Conservation (phyloP, 2,329 filamentous ascomycete genomes). For the Penicillium digitatum region DNA sequence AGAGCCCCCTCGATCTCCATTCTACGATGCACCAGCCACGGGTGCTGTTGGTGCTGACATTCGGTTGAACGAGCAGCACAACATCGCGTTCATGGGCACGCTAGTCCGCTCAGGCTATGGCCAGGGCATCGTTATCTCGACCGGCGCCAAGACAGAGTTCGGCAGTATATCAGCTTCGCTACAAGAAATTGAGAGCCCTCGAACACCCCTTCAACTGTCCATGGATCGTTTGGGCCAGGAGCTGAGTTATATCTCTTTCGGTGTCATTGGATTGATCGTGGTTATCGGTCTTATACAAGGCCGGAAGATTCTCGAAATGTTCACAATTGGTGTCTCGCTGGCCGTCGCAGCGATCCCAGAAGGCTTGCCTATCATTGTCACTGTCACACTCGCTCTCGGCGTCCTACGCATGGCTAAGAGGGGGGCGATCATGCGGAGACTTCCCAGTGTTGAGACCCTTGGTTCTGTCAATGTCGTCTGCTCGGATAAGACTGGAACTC, state of each 20-base stretch:
- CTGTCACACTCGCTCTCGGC: slow-evolving; percentile 88
- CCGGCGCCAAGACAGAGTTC: slow-evolving; percentile 89
- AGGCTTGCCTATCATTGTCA: slow-evolving; percentile 95
- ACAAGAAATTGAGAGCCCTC: slow-evolving; percentile 89
- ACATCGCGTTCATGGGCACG: slow-evolving; percentile 98
- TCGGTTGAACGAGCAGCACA: slow-evolving; percentile 69
- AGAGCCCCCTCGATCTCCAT: slow-evolving; percentile 50
- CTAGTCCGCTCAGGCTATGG: slow-evolving; percentile 92
- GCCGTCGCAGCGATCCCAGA: slow-evolving; percentile 95
- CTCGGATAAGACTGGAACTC: slow-evolving; percentile 94
- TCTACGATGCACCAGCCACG: slow-evolving; percentile 56
- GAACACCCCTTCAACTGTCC: slow-evolving; percentile 87
- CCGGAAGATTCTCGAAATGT: slow-evolving; percentile 85
- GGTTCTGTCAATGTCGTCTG: slow-evolving; percentile 99
- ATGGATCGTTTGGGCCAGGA: slow-evolving; percentile 98
- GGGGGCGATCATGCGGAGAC: slow-evolving; percentile 88
- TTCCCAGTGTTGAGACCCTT: slow-evolving; percentile 95
- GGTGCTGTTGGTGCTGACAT: slow-evolving; percentile 62
- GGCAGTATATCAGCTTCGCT: slow-evolving; percentile 93
- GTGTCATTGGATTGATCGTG: slow-evolving; percentile 89
- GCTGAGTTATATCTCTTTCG: slow-evolving; percentile 93
- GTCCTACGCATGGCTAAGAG: slow-evolving; percentile 94
- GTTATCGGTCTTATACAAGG: slow-evolving; percentile 86
- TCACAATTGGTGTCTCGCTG: slow-evolving; percentile 93
- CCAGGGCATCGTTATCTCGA: slow-evolving; percentile 95